Percentiles rank a stretch among this genome's conserved stretches.
Evolutionary conservation across 352 stramenopile genomes (phyloP).

Genomic region (Globisporangium emineosum): DNA sequence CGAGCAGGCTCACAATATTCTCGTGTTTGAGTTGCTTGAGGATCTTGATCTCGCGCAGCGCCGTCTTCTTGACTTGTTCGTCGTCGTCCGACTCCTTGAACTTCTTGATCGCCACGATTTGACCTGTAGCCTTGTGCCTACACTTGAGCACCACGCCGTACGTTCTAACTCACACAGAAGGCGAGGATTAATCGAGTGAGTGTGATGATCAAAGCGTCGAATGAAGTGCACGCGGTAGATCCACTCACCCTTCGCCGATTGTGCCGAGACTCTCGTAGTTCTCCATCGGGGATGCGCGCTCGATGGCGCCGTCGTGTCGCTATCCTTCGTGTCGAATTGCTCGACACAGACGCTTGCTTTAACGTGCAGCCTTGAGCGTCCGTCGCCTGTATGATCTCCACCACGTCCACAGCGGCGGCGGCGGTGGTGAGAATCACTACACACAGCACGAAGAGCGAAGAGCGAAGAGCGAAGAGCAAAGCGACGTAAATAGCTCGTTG

Average conservation of each 20-base stretch:
- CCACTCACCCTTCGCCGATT: conserved; percentile 78
- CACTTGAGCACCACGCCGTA: conserved; percentile 89
- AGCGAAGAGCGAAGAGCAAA: background rate
- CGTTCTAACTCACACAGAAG: conserved; percentile 33
- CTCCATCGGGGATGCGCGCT: conserved; percentile 46
- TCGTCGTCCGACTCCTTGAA: conserved; percentile 91
- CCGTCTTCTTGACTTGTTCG: conserved; percentile 88
- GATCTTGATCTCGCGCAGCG: conserved; percentile 79
- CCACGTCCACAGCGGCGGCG: background rate
- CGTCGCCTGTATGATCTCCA: conserved; percentile 1
- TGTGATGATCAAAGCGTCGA: background rate
- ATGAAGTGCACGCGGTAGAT: background rate
- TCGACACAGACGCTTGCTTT: too few species aligned
- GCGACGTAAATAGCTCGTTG: background rate
- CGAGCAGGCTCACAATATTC: conserved; percentile 86
- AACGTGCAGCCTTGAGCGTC: background rate
- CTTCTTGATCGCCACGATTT: conserved; percentile 91
- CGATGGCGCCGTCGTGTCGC: background rate
- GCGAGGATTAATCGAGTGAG: background rate
- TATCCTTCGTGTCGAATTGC: background rate
- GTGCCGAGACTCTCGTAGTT: conserved; percentile 88
- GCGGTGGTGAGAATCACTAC: background rate
- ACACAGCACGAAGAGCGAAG: background rate
- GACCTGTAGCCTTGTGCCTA: conserved; percentile 70
- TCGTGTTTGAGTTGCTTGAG: conserved; percentile 86